Evolutionary conservation across 2,329 filamentous ascomycete species (phyloP).

Genomic region (Clarireedia paspali): DNA sequence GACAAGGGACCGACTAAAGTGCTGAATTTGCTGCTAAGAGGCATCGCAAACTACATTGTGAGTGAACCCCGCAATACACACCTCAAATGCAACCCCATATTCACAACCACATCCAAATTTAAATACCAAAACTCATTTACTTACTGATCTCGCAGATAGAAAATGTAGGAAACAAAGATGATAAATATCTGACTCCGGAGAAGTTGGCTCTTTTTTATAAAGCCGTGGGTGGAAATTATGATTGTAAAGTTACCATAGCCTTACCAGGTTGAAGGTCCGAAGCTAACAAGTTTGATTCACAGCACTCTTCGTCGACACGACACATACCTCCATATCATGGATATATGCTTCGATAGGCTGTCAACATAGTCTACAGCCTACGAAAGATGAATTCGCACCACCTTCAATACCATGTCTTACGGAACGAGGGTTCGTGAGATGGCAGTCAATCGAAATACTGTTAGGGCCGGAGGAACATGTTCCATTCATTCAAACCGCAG

Average conservation of each 20-base stretch:
- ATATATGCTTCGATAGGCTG: conserved; percentile 91
- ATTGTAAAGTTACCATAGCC: conserved; percentile 38
- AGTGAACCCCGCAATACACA: conserved; percentile 28
- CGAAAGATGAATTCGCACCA: conserved; percentile 58
- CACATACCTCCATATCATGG: conserved; percentile 70
- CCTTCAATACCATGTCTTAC: conserved; percentile 81
- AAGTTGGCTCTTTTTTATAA: conserved; percentile 75
- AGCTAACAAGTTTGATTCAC: conserved; percentile 15
- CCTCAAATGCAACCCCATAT: background rate
- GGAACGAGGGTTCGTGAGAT: conserved; percentile 76
- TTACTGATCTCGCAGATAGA: conserved; percentile 37
- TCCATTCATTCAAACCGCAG: conserved; percentile 71
- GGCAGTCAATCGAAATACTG: conserved; percentile 87
- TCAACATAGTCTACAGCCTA: conserved; percentile 76
- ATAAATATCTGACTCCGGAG: conserved; percentile 49
- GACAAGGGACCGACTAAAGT: conserved; percentile 61
- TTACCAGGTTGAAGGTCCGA: conserved; percentile 3
- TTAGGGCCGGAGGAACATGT: conserved; percentile 85
- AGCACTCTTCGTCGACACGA: conserved; percentile 72
- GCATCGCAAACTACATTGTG: conserved; percentile 65
- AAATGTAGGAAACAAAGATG: conserved; percentile 50
- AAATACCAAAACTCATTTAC: background rate
- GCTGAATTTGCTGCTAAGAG: conserved; percentile 59
- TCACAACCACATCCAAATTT: background rate
- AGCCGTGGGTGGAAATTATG: conserved; percentile 66